Conservation (phyloP, 2,329 filamentous ascomycete species). For the Pyrenophora graminea region DNA sequence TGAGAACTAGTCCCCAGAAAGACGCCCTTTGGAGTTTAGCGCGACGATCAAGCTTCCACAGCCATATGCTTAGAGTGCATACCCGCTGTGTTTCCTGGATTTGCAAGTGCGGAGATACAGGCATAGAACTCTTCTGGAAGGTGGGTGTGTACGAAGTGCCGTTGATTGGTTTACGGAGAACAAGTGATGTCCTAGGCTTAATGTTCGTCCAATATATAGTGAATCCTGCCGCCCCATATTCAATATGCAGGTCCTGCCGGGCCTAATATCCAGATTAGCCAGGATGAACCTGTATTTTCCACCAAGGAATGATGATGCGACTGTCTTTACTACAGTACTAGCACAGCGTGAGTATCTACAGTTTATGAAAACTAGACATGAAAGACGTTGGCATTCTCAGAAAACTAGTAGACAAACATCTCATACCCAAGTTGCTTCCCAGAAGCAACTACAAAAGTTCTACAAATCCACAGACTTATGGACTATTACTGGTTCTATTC, state of each 20-base stretch:
- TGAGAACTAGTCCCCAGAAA: conserved; percentile 6
- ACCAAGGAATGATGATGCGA: background rate
- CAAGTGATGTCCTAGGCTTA: background rate
- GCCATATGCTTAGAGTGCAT: conserved; percentile 13
- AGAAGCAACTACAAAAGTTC: no score
- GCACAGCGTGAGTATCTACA: no score
- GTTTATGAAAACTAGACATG: no score
- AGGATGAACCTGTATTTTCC: conserved; percentile 5
- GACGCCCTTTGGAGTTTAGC: background rate
- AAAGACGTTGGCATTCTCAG: no score
- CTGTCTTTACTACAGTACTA: background rate
- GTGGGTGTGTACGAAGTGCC: background rate
- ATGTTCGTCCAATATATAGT: conserved; percentile 15
- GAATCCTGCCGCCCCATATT: conserved; percentile 22
- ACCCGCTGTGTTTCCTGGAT: conserved; percentile 10
- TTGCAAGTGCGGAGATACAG: background rate
- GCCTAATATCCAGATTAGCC: conserved; percentile 35
- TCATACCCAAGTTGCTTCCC: no score
- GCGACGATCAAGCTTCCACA: conserved; percentile 7
- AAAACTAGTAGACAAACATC: no score
- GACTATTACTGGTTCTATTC: no score
- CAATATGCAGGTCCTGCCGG: conserved; percentile 35
- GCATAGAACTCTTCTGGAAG: conserved; percentile 11
- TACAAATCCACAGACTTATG: no score
- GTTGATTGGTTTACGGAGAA: conserved; percentile 9